Evolutionary conservation across 441 rosid species (phyloP), one percentile per base, ranked within the genome.

Genomic region (Cnidoscolus chayamansa): DNA sequence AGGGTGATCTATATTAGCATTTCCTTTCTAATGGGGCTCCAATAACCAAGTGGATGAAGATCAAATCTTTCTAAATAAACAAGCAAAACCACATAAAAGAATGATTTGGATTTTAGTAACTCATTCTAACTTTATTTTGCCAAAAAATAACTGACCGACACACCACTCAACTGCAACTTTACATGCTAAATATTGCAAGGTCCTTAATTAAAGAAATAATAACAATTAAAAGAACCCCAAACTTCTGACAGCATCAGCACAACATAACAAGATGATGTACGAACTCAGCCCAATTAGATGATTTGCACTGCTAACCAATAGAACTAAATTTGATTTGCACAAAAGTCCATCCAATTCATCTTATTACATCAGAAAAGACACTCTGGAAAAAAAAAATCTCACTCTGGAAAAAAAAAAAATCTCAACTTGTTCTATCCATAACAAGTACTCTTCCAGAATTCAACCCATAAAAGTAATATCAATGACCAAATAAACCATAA

Each of bases 251-350:
- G 32, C 13, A 43, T 37, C 13, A 68, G 49, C 1, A 4, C 49
- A 68, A 31, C 45, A 13, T n/a, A 43, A 10, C 48, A 70, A 31
- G 17, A 45, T 47, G 17, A 45, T 47, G 56, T 32, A 31, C 30
- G 15, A 25, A 3, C 30, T 45, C 40, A 10, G 8, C 11, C 10
- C 13, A 19, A 63, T 40, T 7, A n/a, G 11, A 64, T 59, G 20
- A 43, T 16, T 60, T 48, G 49, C 66, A 70, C 74, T 19, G 59
- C 74, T 1, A 13, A 2, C 58, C 19, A 50, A 59, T 9, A 63
- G 20, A 30, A 53, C 25, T 2, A 10, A 53, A 43, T 53, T 30
- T 19, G 31, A 63, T 20, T 3, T 12, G 53, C 30, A 64, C 50
- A 66, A n/a, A 66, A 51, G 43, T 16, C 30, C 51, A 49, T 25